Percentiles rank a stretch among this genome's conserved stretches.
These are phyloP conservation scores for Echinosophora koreensis DNA, from an alignment of 306 rosid species.

Conservation along the genomic window DNA sequence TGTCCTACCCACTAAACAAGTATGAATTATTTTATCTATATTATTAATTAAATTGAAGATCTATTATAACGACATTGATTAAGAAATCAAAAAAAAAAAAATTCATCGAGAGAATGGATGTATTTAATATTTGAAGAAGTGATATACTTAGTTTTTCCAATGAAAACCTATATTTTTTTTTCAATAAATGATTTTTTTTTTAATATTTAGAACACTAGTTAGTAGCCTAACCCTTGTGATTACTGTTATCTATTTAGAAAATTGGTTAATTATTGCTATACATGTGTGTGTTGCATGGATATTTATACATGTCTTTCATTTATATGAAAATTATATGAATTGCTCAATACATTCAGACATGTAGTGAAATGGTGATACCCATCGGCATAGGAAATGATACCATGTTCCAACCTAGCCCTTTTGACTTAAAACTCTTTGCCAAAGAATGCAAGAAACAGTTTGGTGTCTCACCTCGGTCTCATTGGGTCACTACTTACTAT, in stretches of 20 bases:
- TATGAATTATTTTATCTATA: too few relatives aligned
- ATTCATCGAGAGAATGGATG: too few relatives aligned
- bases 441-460: conserved; percentile 41
- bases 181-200: too few relatives aligned
- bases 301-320: not conserved
- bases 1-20: too few relatives aligned
- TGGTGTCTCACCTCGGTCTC: conserved; percentile 70
- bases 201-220: too few relatives aligned
- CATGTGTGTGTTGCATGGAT: not conserved
- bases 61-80: too few relatives aligned
- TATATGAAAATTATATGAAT: not conserved
- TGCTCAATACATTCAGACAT: conserved; percentile 45
- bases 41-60: too few relatives aligned
- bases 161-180: too few relatives aligned
- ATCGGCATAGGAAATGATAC: conserved; percentile 45
- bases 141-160: too few relatives aligned
- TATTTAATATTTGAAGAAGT: too few relatives aligned
- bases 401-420: conserved; percentile 60
- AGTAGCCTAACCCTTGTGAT: too few relatives aligned
- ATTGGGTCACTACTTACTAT: conserved; percentile 69
- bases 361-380: conserved; percentile 58
- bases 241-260: not conserved
- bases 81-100: too few relatives aligned
- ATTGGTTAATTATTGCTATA: not conserved
- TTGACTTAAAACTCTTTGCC: conserved; percentile 8